These are phyloP conservation scores for Cryptococcus maquisensis DNA, from an alignment of 1,284 basidiomycete genomes.

Conservation along the genomic window DNA sequence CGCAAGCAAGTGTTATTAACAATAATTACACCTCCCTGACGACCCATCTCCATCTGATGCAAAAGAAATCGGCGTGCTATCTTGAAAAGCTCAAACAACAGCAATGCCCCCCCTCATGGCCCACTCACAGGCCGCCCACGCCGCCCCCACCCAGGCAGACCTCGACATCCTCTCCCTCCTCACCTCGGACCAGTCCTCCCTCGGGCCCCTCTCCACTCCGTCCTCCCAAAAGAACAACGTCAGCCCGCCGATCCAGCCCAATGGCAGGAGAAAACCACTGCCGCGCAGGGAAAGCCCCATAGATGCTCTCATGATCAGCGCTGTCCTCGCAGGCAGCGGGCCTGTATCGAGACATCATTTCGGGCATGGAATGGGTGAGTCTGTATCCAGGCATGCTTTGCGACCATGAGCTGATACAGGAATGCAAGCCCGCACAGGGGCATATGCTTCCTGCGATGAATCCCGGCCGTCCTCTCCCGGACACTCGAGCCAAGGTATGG, in stretches of 20 bases:
- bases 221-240: neutral
- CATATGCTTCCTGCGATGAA: constrained; percentile 45
- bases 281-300: constrained; percentile 26
- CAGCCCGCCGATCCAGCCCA: neutral
- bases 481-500: neutral
- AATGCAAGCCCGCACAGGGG: constrained; percentile 25
- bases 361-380: constrained; percentile 39
- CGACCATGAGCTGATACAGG: too few species aligned
- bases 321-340: constrained; percentile 45
- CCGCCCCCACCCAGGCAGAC: constrained; percentile 29
- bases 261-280: constrained; percentile 10
- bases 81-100: neutral
- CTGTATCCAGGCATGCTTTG: neutral
- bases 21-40: too few species aligned
- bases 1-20: too few species aligned
- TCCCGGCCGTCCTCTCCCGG: constrained; percentile 33
- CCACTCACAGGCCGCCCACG: constrained; percentile 5
- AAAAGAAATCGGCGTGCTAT: neutral
- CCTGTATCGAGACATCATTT: constrained; percentile 47
- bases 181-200: constrained; percentile 27
- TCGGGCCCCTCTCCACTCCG: constrained; percentile 17
- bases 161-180: constrained; percentile 41
- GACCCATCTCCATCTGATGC: neutral
- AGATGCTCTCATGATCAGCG: constrained; percentile 45
- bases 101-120: neutral